phyloP scores from a whole-genome alignment of 805 yeast species.

The Naumovozyma baii region DNA sequence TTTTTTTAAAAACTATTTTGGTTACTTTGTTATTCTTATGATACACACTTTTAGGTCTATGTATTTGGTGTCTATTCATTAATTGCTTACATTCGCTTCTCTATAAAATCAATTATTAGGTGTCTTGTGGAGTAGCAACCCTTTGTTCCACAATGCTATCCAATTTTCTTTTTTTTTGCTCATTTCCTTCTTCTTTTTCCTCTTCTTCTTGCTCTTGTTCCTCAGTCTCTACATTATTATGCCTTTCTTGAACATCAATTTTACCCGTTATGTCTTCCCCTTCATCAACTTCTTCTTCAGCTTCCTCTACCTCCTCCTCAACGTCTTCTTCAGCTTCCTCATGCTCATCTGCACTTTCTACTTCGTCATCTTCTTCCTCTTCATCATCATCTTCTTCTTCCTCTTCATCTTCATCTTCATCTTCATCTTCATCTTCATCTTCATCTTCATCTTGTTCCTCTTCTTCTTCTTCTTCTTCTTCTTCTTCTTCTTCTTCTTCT shows the following conservation, averaged over 20 bases:
- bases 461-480: slow-evolving; percentile 45
- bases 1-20: no score
- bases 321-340: slow-evolving; percentile 25
- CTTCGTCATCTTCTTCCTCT: slow-evolving; percentile 35
- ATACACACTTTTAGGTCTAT: no score
- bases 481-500: slow-evolving; percentile 56
- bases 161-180: neutral
- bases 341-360: slow-evolving; percentile 30
- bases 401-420: slow-evolving; percentile 34
- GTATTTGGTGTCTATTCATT: slow-evolving; percentile 1
- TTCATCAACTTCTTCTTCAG: slow-evolving; percentile 11
- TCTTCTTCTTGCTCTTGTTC: no score
- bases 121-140: neutral
- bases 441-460: slow-evolving; percentile 38
- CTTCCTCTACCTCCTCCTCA: slow-evolving; percentile 22
- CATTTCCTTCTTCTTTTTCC: neutral
- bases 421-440: slow-evolving; percentile 41
- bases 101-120: neutral
- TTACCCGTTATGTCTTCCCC: no score
- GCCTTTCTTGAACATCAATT: no score
- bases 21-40: no score
- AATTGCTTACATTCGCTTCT: neutral
- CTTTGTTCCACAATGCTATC: no score
- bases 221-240: no score
- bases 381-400: slow-evolving; percentile 35